These are phyloP conservation scores for Hymenoscyphus repandus DNA, from an alignment of 2,329 filamentous ascomycete genomes.

Conservation along the genomic window DNA sequence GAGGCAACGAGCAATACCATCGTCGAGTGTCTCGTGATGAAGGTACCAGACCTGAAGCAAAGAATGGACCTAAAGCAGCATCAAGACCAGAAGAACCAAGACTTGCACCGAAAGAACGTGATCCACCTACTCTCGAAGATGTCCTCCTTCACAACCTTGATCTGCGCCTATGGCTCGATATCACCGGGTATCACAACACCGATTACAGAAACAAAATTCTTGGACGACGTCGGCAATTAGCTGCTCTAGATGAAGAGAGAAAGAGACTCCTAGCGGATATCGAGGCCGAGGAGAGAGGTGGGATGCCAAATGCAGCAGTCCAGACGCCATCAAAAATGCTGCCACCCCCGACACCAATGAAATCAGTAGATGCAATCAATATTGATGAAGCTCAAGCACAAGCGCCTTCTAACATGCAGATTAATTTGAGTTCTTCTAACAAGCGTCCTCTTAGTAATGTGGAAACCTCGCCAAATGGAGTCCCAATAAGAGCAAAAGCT, in stretches of 20 bases:
- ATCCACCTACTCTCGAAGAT: slow-evolving; percentile 20
- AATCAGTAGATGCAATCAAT: slow-evolving; percentile 10
- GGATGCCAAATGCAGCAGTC: slow-evolving; percentile 3
- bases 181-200: slow-evolving; percentile 32
- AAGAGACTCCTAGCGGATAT: slow-evolving; percentile 27
- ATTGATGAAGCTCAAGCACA: slow-evolving; percentile 1
- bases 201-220: slow-evolving; percentile 31
- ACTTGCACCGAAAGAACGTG: slow-evolving; percentile 10
- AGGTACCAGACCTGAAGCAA: not conserved
- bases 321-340: slow-evolving; percentile 19
- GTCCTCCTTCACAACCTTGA: slow-evolving; percentile 27
- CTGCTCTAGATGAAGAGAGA: slow-evolving; percentile 31
- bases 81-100: slow-evolving; percentile 16
- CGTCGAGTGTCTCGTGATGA: slow-evolving; percentile 20
- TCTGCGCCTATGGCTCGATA: slow-evolving; percentile 33
- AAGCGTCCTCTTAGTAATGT: slow-evolving; percentile 28
- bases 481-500: slow-evolving; percentile 22
- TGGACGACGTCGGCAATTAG: slow-evolving; percentile 25
- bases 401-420: slow-evolving; percentile 9
- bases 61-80: not conserved
- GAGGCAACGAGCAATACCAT: not conserved
- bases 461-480: slow-evolving; percentile 16
- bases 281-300: slow-evolving; percentile 22
- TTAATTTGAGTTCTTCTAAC: slow-evolving; percentile 21
- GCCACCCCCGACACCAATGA: slow-evolving; percentile 22